phyloP scores from a whole-genome alignment of 305 asterid species.

The Fraxinus dipetala region DNA sequence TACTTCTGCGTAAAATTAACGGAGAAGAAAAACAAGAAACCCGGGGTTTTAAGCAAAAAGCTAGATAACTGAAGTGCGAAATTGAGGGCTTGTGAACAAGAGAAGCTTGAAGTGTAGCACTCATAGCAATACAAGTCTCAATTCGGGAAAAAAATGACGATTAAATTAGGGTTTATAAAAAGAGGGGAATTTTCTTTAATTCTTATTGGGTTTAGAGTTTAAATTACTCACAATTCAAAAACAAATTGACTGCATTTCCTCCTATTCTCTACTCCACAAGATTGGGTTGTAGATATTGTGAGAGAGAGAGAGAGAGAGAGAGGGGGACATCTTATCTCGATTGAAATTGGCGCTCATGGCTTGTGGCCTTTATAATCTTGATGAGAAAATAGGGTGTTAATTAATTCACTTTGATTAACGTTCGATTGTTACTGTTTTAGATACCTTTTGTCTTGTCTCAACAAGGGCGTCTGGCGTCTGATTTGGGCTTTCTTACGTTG shows the following conservation, averaged over 20 bases:
- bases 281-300: not conserved
- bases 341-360: constrained; percentile 28
- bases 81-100: constrained; percentile 45
- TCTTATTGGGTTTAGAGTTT: not conserved
- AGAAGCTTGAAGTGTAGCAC: constrained; percentile 60
- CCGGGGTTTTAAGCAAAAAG: constrained; percentile 27
- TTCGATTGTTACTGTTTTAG: not conserved
- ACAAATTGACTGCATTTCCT: not conserved
- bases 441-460: not conserved
- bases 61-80: constrained; percentile 33
- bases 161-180: not conserved
- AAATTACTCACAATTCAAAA: not conserved
- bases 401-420: not conserved
- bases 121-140: constrained; percentile 29
- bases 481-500: not conserved
- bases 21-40: constrained; percentile 14
- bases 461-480: not conserved
- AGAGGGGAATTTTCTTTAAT: not conserved
- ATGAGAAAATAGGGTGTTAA: constrained; percentile 23
- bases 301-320: not conserved
- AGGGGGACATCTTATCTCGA: constrained; percentile 18
- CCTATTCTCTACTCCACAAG: not conserved
- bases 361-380: constrained; percentile 29
- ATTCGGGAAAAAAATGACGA: not conserved
- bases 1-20: constrained; percentile 17